Conservation (phyloP, 176 grass and related monocot species). For the Oryza coarctata region DNA sequence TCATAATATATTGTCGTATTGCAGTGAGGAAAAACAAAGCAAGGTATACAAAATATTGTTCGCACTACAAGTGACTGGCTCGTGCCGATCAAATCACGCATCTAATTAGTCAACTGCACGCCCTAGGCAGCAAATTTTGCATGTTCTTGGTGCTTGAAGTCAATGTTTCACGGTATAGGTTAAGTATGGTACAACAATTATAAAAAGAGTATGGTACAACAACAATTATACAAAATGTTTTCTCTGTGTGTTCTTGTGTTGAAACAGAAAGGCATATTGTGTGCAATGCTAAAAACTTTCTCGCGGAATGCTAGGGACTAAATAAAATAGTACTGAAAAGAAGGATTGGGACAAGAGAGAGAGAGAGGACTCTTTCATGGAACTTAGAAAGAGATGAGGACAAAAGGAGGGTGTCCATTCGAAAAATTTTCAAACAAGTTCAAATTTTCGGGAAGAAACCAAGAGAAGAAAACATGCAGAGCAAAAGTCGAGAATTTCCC, state of each 20-base stretch:
- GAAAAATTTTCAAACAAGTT: conserved; percentile 6
- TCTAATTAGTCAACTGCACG: conserved; percentile 15
- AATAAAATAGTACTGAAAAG: background rate
- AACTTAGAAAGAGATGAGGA: conserved; percentile 19
- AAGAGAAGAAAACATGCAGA: background rate
- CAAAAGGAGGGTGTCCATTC: background rate
- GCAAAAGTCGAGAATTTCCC: background rate
- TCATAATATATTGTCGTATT: background rate
- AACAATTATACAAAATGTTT: background rate
- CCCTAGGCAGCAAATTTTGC: background rate
- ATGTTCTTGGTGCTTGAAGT: conserved; percentile 29
- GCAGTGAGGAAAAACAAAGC: background rate
- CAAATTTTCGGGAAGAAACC: background rate
- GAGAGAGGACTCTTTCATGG: conserved; percentile 6
- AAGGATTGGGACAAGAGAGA: background rate
- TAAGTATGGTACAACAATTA: background rate
- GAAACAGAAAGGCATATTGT: background rate
- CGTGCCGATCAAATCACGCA: background rate
- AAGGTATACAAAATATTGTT: background rate
- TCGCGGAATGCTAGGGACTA: background rate
- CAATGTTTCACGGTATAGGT: conserved; percentile 1
- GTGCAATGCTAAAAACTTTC: background rate
- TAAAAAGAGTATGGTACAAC: background rate
- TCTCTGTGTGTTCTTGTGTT: background rate
- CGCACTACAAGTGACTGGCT: conserved; percentile 12